Conservation (phyloP, 805 yeast genomes). For the Candida sanyiensis region DNA sequence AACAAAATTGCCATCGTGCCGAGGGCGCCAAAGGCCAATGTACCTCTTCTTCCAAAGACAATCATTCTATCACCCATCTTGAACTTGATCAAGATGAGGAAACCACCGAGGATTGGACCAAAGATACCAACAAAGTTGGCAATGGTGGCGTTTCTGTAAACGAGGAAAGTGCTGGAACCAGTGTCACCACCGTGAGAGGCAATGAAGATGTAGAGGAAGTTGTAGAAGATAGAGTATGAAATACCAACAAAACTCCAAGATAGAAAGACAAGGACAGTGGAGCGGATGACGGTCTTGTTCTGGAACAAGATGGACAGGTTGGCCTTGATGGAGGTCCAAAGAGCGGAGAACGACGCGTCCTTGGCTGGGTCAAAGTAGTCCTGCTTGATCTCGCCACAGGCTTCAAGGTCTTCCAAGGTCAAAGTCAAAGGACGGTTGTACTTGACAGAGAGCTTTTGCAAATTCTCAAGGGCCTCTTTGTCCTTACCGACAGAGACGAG, state of each 20-base stretch:
- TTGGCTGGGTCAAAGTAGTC: conserved; percentile 22
- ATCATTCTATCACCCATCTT: conserved; percentile 8
- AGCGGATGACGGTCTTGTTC: conserved; percentile 33
- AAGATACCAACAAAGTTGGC: conserved; percentile 40
- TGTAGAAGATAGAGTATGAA: conserved; percentile 47
- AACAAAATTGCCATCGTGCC: conserved; percentile 53
- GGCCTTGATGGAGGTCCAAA: conserved; percentile 22
- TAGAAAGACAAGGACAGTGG: conserved; percentile 37
- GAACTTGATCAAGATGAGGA: conserved; percentile 18
- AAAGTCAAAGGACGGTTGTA: conserved; percentile 37
- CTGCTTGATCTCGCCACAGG: conserved; percentile 36
- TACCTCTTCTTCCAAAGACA: conserved; percentile 50
- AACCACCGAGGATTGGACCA: conserved; percentile 47
- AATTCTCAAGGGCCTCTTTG: conserved; percentile 39
- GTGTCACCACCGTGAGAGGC: conserved; percentile 44
- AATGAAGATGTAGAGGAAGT: conserved; percentile 46
- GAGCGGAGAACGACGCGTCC: conserved; percentile 18
- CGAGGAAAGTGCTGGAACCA: conserved; percentile 34
- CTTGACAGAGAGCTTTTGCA: conserved; percentile 41
- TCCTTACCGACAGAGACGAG: conserved; percentile 45
- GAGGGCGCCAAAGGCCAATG: conserved; percentile 46
- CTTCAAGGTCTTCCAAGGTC: conserved; percentile 41
- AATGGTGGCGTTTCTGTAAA: conserved; percentile 43
- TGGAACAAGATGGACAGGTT: conserved; percentile 43
- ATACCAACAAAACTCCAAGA: conserved; percentile 54